A percentile compares a stretch with the other conserved stretches of the same genome.
phyloP scores from a whole-genome alignment of 768 basidiomycete genomes.

The Tylopilus cervinicoccineus region DNA sequence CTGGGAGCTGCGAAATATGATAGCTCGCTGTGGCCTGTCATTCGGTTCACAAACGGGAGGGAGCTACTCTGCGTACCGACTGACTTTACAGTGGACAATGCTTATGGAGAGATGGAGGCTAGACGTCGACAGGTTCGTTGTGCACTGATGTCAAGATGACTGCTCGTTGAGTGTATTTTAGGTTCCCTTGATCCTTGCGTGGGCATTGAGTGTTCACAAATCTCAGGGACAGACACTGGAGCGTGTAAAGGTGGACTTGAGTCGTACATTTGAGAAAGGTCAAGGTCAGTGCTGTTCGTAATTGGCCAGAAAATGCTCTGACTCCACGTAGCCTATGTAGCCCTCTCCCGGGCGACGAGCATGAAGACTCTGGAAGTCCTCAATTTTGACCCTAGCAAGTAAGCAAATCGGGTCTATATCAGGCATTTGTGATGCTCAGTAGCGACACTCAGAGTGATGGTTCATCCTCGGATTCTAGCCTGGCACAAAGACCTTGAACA shows the following conservation, averaged over 20 bases:
- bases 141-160: neutral
- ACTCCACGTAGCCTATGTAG: conserved; percentile 53
- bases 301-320: neutral
- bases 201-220: conserved; percentile 88
- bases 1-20: conserved; percentile 17
- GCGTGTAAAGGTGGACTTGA: conserved; percentile 76
- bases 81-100: conserved; percentile 63
- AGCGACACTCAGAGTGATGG: conserved; percentile 46
- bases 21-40: conserved; percentile 51
- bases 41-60: conserved; percentile 51
- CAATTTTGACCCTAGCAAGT: conserved; percentile 61
- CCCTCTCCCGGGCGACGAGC: conserved; percentile 69
- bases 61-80: conserved; percentile 47
- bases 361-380: conserved; percentile 62
- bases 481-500: conserved; percentile 44
- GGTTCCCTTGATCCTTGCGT: conserved; percentile 68
- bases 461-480: conserved; percentile 57
- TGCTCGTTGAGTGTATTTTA: conserved; percentile 26
- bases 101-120: conserved; percentile 55
- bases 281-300: conserved; percentile 46
- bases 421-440: neutral
- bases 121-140: conserved; percentile 49
- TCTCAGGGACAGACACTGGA: conserved; percentile 88
- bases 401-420: conserved; percentile 19
- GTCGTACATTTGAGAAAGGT: conserved; percentile 73